Evolutionary conservation across 2,329 filamentous ascomycete species (phyloP).

Genomic region (Sporothrix dimorphospora): DNA sequence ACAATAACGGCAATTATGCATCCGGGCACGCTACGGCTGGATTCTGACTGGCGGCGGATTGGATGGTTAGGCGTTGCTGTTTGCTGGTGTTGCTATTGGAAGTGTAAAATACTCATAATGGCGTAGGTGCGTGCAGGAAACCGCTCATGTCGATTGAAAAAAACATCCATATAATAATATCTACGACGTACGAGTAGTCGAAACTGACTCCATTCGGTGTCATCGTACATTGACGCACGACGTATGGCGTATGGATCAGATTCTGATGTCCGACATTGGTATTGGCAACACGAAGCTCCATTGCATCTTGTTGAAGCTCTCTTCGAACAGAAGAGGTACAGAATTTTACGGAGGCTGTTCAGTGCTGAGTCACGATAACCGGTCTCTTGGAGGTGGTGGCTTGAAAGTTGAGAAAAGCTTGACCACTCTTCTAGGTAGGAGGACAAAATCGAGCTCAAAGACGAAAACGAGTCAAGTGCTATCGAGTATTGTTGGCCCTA

Average conservation of each 20-base stretch:
- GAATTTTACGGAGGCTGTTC: background rate
- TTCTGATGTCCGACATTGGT: background rate
- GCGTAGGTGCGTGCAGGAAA: background rate
- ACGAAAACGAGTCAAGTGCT: background rate
- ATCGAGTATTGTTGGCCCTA: background rate
- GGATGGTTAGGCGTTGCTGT: background rate
- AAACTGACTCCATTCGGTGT: background rate
- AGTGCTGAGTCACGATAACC: background rate
- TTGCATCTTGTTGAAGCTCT: too few species aligned
- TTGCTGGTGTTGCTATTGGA: background rate
- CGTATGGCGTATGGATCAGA: too few species aligned
- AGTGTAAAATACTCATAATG: too few species aligned
- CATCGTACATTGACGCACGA: background rate
- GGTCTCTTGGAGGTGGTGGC: background rate
- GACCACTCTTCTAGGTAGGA: background rate
- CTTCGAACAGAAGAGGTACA: too few species aligned
- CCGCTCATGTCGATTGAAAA: background rate
- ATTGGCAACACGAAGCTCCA: too few species aligned
- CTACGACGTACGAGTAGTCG: background rate
- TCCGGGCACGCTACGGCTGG: slow-evolving; percentile 1
- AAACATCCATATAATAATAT: background rate
- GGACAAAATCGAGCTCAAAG: background rate
- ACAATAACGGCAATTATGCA: slow-evolving; percentile 8
- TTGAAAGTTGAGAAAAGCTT: background rate
- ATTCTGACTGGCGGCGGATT: background rate